Evolutionary conservation across 176 grass and related monocot genomes (phyloP).

Genomic region (Triticum aestivum): IWGSC_CS_RefSeq_v2.1 NC_057799.1:5307040-5307539

Average conservation of each 20-base stretch:
- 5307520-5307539: constrained; percentile 37
- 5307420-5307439: background rate
- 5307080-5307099: constrained; percentile 10
- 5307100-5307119: constrained; percentile 46
- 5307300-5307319: background rate
- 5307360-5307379: background rate
- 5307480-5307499: constrained; percentile 5
- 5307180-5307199: constrained; percentile 31
- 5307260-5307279: constrained; percentile 40
- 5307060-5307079: constrained; percentile 22
- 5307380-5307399: background rate
- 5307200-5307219: constrained; percentile 21
- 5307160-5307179: constrained; percentile 40
- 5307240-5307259: constrained; percentile 62
- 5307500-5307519: background rate
- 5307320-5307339: constrained; percentile 51
- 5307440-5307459: background rate
- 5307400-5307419: background rate
- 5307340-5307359: constrained; percentile 23
- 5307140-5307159: constrained; percentile 46
- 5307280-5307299: background rate
- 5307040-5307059: constrained; percentile 32
- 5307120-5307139: constrained; percentile 27
- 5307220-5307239: constrained; percentile 39
- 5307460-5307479: background rate